Percentiles rank a stretch among this genome's conserved stretches.
Evolutionary conservation across 208 protist species (phyloP).

Genomic region (Phytomonas sp.): DNA sequence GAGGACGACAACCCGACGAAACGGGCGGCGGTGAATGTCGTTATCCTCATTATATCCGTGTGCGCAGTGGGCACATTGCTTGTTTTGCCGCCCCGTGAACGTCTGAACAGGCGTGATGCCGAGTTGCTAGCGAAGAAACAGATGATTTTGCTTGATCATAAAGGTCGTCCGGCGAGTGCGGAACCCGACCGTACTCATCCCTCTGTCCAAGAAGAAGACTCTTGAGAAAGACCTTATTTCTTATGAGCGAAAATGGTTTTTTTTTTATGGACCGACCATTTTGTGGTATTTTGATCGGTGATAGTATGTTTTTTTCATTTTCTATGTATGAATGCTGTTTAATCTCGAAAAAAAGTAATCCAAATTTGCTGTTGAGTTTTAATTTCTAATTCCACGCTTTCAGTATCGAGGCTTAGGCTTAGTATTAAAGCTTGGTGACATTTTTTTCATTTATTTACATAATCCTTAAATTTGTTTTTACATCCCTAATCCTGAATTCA

Average conservation of each 20-base stretch:
- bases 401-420: too few relatives aligned
- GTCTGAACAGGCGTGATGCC: slow-evolving; percentile 33
- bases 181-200: background rate
- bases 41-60: slow-evolving; percentile 39
- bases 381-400: too few relatives aligned
- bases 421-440: too few relatives aligned
- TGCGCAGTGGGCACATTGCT: slow-evolving; percentile 32
- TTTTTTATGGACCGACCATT: background rate
- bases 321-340: background rate
- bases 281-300: background rate
- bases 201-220: background rate
- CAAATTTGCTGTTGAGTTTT: too few relatives aligned
- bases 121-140: slow-evolving; percentile 10
- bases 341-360: too few relatives aligned
- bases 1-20: slow-evolving; percentile 28
- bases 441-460: too few relatives aligned
- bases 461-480: slow-evolving; percentile 1
- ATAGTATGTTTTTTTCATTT: background rate
- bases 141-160: too few relatives aligned
- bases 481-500: slow-evolving; percentile 4
- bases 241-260: background rate
- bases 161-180: slow-evolving; percentile 1
- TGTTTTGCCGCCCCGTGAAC: slow-evolving; percentile 38
- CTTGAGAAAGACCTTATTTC: too few relatives aligned
- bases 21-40: slow-evolving; percentile 28